Evolutionary conservation across 1,284 basidiomycete species (phyloP).

Genomic region (Puccinia polysora): DNA sequence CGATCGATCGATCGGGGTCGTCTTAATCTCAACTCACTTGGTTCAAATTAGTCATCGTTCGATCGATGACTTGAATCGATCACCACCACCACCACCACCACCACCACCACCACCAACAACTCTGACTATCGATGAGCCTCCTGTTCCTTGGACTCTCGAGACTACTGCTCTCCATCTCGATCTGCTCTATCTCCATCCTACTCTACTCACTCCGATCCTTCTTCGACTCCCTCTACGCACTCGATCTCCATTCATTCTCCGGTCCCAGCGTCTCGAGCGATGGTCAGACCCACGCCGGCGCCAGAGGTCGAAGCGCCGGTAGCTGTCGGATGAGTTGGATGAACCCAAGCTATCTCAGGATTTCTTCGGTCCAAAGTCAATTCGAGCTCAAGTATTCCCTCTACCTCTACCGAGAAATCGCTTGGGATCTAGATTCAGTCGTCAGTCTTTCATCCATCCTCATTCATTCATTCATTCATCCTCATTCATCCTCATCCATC

Average conservation of each 20-base stretch:
- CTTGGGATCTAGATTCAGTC: constrained; percentile 65
- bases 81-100: too few species aligned
- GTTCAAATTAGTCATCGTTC: too few species aligned
- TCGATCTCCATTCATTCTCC: constrained; percentile 13
- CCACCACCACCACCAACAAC: too few species aligned
- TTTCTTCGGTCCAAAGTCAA: constrained; percentile 57
- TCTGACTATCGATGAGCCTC: too few species aligned
- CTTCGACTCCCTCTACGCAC: constrained; percentile 24
- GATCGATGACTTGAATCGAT: too few species aligned
- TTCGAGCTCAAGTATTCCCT: constrained; percentile 68
- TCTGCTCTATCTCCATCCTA: neutral
- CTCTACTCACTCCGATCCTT: constrained; percentile 20
- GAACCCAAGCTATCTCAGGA: constrained; percentile 77
- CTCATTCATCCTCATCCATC: too few species aligned
- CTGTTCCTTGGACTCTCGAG: too few species aligned
- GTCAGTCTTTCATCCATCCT: constrained; percentile 57
- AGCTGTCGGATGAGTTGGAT: constrained; percentile 94
- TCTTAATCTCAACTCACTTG: too few species aligned
- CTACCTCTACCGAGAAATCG: constrained; percentile 85
- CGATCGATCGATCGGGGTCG: too few species aligned
- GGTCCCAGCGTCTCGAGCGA: constrained; percentile 5
- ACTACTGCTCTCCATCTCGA: neutral
- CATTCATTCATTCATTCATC: too few species aligned
- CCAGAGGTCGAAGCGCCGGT: constrained; percentile 19
- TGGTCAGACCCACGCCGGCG: constrained; percentile 17